These are phyloP conservation scores for Kentomonas sorsogonicus DNA, from an alignment of 208 protist species.

Conservation along the genomic window DNA sequence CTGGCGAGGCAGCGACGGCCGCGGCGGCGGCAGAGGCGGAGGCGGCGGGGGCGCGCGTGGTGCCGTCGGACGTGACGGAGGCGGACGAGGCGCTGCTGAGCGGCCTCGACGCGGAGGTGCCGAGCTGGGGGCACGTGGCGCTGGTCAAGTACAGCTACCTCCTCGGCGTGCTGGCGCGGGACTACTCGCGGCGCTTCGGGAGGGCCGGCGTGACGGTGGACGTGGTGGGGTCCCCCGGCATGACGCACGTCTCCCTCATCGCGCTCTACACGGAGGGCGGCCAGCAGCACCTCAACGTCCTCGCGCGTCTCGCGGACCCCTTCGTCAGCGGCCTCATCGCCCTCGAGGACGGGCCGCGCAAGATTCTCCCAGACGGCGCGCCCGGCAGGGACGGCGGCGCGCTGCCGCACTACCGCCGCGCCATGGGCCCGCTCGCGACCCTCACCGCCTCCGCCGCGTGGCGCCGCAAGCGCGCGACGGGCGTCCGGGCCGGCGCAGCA, in stretches of 20 bases:
- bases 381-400: too few relatives aligned
- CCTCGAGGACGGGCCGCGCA: slow-evolving; percentile 25
- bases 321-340: slow-evolving; percentile 26
- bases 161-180: slow-evolving; percentile 16
- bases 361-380: slow-evolving; percentile 25
- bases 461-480: too few relatives aligned
- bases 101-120: slow-evolving; percentile 40
- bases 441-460: too few relatives aligned
- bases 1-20: neutral
- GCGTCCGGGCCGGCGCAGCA: too few relatives aligned
- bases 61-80: slow-evolving; percentile 20
- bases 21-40: neutral
- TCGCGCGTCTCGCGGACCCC: slow-evolving; percentile 24
- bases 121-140: slow-evolving; percentile 44
- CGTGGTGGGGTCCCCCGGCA: slow-evolving; percentile 24
- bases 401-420: slow-evolving; percentile 10
- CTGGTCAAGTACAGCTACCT: slow-evolving; percentile 50
- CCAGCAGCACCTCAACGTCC: slow-evolving; percentile 17
- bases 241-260: slow-evolving; percentile 37
- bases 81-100: slow-evolving; percentile 30
- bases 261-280: neutral
- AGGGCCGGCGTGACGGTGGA: slow-evolving; percentile 20
- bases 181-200: slow-evolving; percentile 16
- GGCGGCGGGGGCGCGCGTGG: neutral
- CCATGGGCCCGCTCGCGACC: too few relatives aligned